phyloP scores from a whole-genome alignment of 306 rosid genomes.

The Delonix regia region DNA sequence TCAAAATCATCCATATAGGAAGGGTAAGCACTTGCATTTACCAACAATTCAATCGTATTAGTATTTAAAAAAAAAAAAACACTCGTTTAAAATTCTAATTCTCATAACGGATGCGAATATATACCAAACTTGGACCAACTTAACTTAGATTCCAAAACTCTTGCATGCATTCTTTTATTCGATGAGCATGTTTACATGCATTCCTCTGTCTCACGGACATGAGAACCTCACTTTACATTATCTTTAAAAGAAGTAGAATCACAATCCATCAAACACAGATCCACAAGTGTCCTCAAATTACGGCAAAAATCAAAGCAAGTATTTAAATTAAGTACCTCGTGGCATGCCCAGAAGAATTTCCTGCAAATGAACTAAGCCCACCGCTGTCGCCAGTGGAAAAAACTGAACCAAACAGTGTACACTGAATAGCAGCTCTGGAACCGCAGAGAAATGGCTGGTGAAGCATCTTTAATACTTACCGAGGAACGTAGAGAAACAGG shows the following conservation, averaged over 20 bases:
- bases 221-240: background rate
- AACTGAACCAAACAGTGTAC: constrained; percentile 42
- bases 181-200: background rate
- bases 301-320: background rate
- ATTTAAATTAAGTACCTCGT: constrained; percentile 51
- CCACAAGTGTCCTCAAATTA: background rate
- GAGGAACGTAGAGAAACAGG: background rate
- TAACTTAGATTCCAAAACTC: background rate
- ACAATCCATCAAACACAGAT: background rate
- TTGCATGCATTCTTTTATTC: background rate
- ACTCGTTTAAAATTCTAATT: background rate
- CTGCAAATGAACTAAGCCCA: constrained; percentile 29
- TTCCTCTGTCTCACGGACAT: background rate
- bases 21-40: background rate
- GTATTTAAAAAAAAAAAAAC: background rate
- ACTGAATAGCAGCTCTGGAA: constrained; percentile 44
- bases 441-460: constrained; percentile 53
- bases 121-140: background rate
- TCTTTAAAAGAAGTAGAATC: constrained; percentile 4
- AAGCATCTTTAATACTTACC: constrained; percentile 51
- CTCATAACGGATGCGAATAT: constrained; percentile 4
- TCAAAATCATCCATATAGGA: background rate
- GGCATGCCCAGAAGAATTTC: constrained; percentile 40
- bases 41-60: background rate
- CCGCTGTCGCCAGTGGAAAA: constrained; percentile 19